Conservation (phyloP, 139 green algal species). For the Chlamydomonas eustigma region DNA sequence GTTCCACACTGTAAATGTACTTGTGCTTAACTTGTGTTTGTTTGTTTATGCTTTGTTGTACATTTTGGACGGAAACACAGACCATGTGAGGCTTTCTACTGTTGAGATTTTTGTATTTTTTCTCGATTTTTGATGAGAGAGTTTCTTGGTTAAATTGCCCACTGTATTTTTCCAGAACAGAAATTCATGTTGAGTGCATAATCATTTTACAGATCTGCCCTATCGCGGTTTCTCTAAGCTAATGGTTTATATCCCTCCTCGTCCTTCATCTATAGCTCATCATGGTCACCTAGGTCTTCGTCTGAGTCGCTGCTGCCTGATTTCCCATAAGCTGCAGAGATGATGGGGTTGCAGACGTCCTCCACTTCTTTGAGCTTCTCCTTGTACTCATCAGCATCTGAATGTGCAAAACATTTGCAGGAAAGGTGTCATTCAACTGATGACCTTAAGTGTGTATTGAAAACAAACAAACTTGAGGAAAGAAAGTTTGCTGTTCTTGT, state of each 20-base stretch:
- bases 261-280: constrained; percentile 72
- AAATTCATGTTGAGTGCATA: background rate
- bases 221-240: background rate
- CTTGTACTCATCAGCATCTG: constrained; percentile 87
- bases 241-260: background rate
- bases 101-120: no score
- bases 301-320: constrained; percentile 47
- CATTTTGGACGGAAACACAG: no score
- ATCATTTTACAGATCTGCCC: background rate
- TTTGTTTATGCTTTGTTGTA: no score
- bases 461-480: no score
- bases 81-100: background rate
- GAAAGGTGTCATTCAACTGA: background rate
- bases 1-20: no score
- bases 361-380: constrained; percentile 97
- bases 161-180: background rate
- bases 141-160: background rate
- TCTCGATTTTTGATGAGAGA: no score
- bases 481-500: no score
- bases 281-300: constrained; percentile 75
- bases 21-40: no score
- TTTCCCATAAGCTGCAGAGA: constrained; percentile 69
- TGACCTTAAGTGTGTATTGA: no score
- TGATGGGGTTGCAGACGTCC: constrained; percentile 85
- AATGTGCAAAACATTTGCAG: background rate